phyloP scores from a whole-genome alignment of 257 asterid species.

The Nicotiana attenuata region DNA sequence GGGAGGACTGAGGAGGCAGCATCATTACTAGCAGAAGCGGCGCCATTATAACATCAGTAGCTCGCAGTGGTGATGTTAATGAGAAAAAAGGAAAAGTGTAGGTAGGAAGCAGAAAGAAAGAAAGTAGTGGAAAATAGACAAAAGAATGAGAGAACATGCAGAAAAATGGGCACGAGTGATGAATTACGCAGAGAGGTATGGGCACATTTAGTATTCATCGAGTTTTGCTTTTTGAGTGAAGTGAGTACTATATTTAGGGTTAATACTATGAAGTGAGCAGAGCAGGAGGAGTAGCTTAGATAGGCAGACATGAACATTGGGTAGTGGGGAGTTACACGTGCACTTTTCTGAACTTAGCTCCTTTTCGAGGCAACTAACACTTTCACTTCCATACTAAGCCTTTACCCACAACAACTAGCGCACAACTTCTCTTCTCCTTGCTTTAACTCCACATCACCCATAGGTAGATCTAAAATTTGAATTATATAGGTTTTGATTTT shows the following conservation, averaged over 20 bases:
- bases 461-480: too few relatives aligned
- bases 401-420: neutral
- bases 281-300: neutral
- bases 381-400: conserved; percentile 1
- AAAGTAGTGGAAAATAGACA: neutral
- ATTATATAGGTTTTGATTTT: too few relatives aligned
- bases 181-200: conserved; percentile 1
- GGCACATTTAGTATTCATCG: neutral
- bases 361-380: conserved; percentile 38
- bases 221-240: neutral
- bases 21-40: neutral
- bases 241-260: neutral
- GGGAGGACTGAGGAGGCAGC: neutral
- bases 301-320: conserved; percentile 24
- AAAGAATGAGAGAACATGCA: neutral
- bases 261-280: conserved; percentile 9
- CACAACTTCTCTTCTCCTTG: too few relatives aligned
- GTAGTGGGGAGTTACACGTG: conserved; percentile 54
- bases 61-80: neutral
- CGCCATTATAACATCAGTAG: neutral
- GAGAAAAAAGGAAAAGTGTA: too few relatives aligned
- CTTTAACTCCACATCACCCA: too few relatives aligned
- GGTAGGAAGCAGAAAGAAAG: neutral
- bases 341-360: conserved; percentile 40
- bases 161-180: neutral